phyloP scores from a whole-genome alignment of 164 flowering plant genomes.

The Saururus chinensis region DNA sequence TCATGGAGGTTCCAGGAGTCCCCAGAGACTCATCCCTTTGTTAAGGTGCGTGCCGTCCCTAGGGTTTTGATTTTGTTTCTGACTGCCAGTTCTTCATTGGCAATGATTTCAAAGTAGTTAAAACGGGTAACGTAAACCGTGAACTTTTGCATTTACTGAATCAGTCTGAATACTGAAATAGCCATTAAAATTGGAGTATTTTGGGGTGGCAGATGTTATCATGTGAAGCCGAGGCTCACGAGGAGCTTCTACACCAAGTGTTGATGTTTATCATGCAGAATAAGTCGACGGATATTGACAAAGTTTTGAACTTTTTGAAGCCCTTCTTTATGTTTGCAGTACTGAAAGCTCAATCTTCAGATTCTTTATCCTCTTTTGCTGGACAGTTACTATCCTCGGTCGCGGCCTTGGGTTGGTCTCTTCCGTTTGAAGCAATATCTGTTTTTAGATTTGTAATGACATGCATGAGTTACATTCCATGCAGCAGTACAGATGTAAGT shows the following conservation, averaged over 20 bases:
- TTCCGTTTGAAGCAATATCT: constrained; percentile 43
- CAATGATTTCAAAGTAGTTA: too few species aligned
- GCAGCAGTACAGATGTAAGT: constrained; percentile 51
- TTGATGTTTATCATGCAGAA: constrained; percentile 39
- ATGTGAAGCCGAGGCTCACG: constrained; percentile 52
- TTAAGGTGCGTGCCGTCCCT: constrained; percentile 58
- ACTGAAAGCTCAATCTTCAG: constrained; percentile 31
- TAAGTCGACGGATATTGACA: constrained; percentile 29
- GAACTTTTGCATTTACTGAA: too few species aligned
- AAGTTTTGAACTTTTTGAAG: constrained; percentile 57
- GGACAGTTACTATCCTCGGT: constrained; percentile 48
- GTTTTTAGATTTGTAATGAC: constrained; percentile 36
- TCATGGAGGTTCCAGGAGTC: constrained; percentile 22
- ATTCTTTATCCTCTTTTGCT: constrained; percentile 29
- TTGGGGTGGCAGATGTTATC: constrained; percentile 40
- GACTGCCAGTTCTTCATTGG: not conserved
- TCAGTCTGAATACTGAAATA: not conserved
- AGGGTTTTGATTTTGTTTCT: too few species aligned
- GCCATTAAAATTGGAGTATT: not conserved
- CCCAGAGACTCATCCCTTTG: constrained; percentile 60
- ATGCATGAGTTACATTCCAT: constrained; percentile 36
- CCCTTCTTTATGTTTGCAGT: constrained; percentile 56
- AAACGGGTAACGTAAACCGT: too few species aligned
- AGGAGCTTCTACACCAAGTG: constrained; percentile 65
- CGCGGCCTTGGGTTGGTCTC: constrained; percentile 55